Evolutionary conservation across 83 land plant species (phyloP).

Genomic region (Isoetes engelmannii): DNA sequence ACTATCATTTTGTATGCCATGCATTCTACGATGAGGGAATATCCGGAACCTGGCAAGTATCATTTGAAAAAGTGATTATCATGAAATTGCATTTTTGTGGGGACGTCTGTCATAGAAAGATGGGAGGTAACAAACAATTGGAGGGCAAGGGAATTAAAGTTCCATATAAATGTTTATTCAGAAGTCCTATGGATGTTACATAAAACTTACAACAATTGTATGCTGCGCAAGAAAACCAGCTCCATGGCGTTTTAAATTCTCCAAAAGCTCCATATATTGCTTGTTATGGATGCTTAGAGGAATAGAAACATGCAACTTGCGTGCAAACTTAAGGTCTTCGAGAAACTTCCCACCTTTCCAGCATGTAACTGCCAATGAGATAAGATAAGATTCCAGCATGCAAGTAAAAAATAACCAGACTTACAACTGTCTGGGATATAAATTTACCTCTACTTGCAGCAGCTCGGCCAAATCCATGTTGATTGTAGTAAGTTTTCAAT

Average conservation of each 20-base stretch:
- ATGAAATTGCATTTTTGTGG: no score
- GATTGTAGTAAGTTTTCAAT: slow-evolving; percentile 20
- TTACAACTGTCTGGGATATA: neutral
- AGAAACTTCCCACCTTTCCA: slow-evolving; percentile 27
- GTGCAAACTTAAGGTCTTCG: slow-evolving; percentile 1
- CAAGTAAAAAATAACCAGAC: neutral
- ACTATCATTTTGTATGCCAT: no score
- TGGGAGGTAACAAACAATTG: no score
- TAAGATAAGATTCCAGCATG: neutral
- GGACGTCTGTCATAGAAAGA: no score
- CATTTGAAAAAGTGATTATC: no score
- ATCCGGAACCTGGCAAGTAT: no score
- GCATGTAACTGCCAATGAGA: slow-evolving; percentile 14
- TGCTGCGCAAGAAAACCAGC: slow-evolving; percentile 12
- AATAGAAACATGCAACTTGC: neutral
- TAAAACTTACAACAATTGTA: slow-evolving; percentile 20
- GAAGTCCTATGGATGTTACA: neutral
- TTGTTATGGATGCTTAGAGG: slow-evolving; percentile 9
- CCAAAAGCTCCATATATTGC: neutral
- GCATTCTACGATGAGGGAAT: no score
- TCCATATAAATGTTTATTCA: neutral
- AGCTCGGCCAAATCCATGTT: slow-evolving; percentile 21
- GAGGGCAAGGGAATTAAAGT: no score
- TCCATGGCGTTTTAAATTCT: slow-evolving; percentile 13
- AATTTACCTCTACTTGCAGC: slow-evolving; percentile 20